Percentiles rank a stretch among this genome's conserved stretches.
Conservation (phyloP, 2,329 filamentous ascomycete genomes). For the Penicillium hesseltinei region DNA sequence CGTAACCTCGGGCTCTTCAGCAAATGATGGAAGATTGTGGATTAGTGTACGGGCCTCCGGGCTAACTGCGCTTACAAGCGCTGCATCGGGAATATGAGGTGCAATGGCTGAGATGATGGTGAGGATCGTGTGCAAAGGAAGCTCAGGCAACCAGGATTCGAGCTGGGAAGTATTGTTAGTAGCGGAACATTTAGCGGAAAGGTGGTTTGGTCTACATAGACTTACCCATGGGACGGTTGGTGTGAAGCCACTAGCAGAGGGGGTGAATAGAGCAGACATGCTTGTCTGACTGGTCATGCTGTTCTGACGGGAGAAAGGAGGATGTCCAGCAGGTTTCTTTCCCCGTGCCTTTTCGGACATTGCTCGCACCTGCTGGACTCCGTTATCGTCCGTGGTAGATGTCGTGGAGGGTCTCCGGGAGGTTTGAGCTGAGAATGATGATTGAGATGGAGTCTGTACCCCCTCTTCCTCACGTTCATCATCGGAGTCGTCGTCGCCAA, state of each 20-base stretch:
- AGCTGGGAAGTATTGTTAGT: conserved; percentile 53
- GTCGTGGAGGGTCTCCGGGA: conserved; percentile 68
- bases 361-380: conserved; percentile 77
- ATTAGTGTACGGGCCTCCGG: conserved; percentile 44
- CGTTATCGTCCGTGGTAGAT: conserved; percentile 69
- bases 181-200: conserved; percentile 3
- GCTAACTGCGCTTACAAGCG: conserved; percentile 41
- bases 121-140: conserved; percentile 83
- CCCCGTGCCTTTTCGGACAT: conserved; percentile 98
- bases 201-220: not conserved
- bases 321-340: conserved; percentile 83
- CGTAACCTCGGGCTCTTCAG: conserved; percentile 58
- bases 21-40: conserved; percentile 43
- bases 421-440: conserved; percentile 54
- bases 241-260: conserved; percentile 61
- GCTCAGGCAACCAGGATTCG: conserved; percentile 86
- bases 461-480: conserved; percentile 59
- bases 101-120: conserved; percentile 65
- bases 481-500: conserved; percentile 71
- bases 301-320: conserved; percentile 85
- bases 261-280: conserved; percentile 58
- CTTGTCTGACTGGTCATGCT: conserved; percentile 77
- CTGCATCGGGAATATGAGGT: conserved; percentile 51
- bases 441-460: conserved; percentile 59
- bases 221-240: conserved; percentile 73